Evolutionary conservation across 768 basidiomycete species (phyloP), one percentile per base, ranked within the genome.

Genomic region (Amanita phalloides): DNA sequence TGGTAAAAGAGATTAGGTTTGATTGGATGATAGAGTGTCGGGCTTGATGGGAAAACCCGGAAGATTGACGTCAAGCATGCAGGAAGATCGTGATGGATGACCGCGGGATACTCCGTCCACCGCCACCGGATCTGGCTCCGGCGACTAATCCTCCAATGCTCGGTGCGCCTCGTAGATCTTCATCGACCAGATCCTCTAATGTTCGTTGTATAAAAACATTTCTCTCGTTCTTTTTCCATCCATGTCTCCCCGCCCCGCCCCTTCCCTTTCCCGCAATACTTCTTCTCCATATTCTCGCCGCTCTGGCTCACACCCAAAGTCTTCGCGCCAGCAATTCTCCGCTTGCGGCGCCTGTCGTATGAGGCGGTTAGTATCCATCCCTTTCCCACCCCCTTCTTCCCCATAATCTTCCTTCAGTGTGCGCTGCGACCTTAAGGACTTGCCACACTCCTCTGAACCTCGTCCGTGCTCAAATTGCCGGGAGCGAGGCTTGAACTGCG

Each of bases 311-410:
- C 78, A 82, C 52, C 79, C 85, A 51, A 89, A 89, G 63, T 86
- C 87, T 26, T 76, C 81, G 2, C 71, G 87, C 55, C 84, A 87
- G 59, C 89, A 95, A 59, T 90, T 90, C 67, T 88, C 86, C n/a
- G 92, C 92, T 6, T 95, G 93, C 63, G 90, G 90, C 53, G 90
- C 90, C 28, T 96, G 93, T 66, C 82, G 90, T 54, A 89, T 89
- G 81, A 69, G 93, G 64, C 79, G 93, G 84, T 86, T 48, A 36
- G 68, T 20, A 52, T 45, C 35, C 49, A 43, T 61, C 44, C 51
- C 49, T 36, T 50, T 42, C 41, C 20, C 0, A 17, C 25, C 49
- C 23, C 21, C 21, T 43, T 39, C 28, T 54, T 48, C 54, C 35
- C 53, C 53, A 37, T 48, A 49, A 37, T 53, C 45, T 38, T n/a